phyloP scores from a whole-genome alignment of 139 green algal species.

The Coccomyxa sp. region DNA sequence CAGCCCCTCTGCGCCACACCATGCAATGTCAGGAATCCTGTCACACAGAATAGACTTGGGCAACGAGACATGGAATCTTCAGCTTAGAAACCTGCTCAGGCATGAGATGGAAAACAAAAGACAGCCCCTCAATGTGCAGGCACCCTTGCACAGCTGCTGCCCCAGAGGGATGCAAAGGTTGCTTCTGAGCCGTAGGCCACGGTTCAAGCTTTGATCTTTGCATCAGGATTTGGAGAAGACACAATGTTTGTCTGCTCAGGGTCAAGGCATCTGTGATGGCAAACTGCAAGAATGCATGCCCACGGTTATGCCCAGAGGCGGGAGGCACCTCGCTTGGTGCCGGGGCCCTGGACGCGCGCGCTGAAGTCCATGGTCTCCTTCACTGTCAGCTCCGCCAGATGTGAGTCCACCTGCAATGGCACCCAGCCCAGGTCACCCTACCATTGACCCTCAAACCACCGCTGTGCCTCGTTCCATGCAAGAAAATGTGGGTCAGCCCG shows the following conservation, averaged over 20 bases:
- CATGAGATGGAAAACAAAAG: no score
- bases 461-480: background rate
- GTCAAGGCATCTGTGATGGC: no score
- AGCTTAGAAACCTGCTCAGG: background rate
- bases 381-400: slow-evolving; percentile 33
- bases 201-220: no score
- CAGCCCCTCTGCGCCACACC: background rate
- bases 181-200: no score
- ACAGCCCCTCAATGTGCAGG: background rate
- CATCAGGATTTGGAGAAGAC: no score
- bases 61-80: background rate
- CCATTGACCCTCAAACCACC: no score
- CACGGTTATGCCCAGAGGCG: background rate
- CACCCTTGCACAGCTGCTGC: background rate
- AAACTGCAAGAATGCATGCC: background rate
- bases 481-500: background rate
- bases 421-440: no score
- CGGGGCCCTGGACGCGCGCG: slow-evolving; percentile 15
- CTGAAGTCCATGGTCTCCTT: slow-evolving; percentile 36
- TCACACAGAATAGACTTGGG: background rate
- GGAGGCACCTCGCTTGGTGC: background rate
- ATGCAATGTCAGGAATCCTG: background rate
- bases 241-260: no score
- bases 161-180: background rate
- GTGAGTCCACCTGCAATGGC: slow-evolving; percentile 28